These are phyloP conservation scores for Beauveria caledonica DNA, from an alignment of 2,329 filamentous ascomycete species.

Conservation along the genomic window DNA sequence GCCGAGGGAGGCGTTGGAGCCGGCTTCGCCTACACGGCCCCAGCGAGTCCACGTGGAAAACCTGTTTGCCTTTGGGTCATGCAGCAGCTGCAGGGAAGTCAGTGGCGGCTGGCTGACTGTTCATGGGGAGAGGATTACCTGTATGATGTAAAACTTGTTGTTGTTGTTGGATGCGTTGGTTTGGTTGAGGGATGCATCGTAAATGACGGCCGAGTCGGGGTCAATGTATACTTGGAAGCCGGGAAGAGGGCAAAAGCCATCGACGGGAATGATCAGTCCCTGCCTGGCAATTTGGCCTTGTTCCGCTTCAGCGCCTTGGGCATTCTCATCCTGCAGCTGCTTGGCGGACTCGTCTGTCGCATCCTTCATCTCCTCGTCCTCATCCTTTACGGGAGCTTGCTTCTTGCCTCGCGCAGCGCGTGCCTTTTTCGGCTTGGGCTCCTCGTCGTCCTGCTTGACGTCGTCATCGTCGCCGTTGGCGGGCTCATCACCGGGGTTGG, in stretches of 20 bases:
- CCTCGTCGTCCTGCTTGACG: constrained; percentile 28
- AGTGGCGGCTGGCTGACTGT: neutral
- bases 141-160: constrained; percentile 76
- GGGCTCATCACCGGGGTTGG: constrained; percentile 18
- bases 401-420: constrained; percentile 21
- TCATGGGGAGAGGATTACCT: constrained; percentile 36
- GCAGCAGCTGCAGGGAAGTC: constrained; percentile 30
- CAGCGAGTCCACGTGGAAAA: constrained; percentile 68
- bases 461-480: constrained; percentile 32
- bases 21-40: constrained; percentile 64
- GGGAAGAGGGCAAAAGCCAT: constrained; percentile 33
- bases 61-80: constrained; percentile 23
- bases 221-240: constrained; percentile 56
- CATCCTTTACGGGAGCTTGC: constrained; percentile 16
- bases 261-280: constrained; percentile 40
- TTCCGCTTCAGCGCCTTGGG: constrained; percentile 26
- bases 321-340: constrained; percentile 23
- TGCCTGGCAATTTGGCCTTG: constrained; percentile 40
- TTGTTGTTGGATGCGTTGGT: constrained; percentile 64
- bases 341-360: constrained; percentile 24
- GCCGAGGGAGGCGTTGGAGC: constrained; percentile 39
- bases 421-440: constrained; percentile 32
- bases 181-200: constrained; percentile 72
- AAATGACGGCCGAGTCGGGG: constrained; percentile 53
- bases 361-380: constrained; percentile 17